A percentile compares a stretch with the other conserved stretches of the same genome.
Evolutionary conservation across 352 stramenopile genomes (phyloP).

Genomic region (Phytopythium litorale): DNA sequence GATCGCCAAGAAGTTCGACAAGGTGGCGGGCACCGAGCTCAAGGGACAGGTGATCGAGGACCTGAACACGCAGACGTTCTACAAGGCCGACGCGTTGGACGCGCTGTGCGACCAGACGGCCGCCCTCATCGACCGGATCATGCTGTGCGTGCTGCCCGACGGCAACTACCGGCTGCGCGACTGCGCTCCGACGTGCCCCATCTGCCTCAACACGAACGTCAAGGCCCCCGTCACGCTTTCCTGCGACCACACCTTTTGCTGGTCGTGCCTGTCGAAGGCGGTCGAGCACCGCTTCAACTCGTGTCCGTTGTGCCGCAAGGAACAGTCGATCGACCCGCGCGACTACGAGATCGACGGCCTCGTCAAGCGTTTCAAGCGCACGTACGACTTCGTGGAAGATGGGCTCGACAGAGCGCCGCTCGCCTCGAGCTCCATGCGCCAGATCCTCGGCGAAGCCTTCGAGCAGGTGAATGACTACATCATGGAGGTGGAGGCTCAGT

Average conservation of each 20-base stretch:
- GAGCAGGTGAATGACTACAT: slow-evolving; percentile 50
- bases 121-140: slow-evolving; percentile 56
- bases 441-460: slow-evolving; percentile 66
- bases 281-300: slow-evolving; percentile 71
- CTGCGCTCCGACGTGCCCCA: slow-evolving; percentile 51
- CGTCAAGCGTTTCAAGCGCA: slow-evolving; percentile 70
- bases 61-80: slow-evolving; percentile 63
- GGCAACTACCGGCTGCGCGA: slow-evolving; percentile 55
- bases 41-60: slow-evolving; percentile 41
- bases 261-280: slow-evolving; percentile 72
- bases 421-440: slow-evolving; percentile 55
- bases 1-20: slow-evolving; percentile 84
- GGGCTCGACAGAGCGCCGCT: slow-evolving; percentile 45
- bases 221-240: slow-evolving; percentile 70
- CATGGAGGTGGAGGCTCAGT: slow-evolving; percentile 47
- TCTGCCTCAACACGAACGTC: slow-evolving; percentile 58
- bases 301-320: slow-evolving; percentile 63
- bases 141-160: slow-evolving; percentile 66
- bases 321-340: slow-evolving; percentile 70
- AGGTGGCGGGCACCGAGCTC: slow-evolving; percentile 27
- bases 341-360: slow-evolving; percentile 81
- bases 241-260: slow-evolving; percentile 78
- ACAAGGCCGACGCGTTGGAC: slow-evolving; percentile 54
- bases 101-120: slow-evolving; percentile 41
- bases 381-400: slow-evolving; percentile 59